phyloP scores from a whole-genome alignment of 345 rosid species.

The Erysimum cheiranthoides region DNA sequence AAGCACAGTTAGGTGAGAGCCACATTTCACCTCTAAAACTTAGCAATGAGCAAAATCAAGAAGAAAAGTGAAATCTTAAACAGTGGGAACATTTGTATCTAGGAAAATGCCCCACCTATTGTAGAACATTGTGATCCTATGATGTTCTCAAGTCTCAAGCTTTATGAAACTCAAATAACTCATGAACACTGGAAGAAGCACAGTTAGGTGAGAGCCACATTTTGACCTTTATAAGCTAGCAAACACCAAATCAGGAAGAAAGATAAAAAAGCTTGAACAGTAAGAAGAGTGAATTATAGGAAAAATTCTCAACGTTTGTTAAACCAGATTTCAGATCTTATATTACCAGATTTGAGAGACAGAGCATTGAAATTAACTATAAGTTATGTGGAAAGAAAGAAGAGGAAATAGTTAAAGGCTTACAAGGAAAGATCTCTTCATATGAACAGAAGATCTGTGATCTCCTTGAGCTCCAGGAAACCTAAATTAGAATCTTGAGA shows the following conservation, averaged over 20 bases:
- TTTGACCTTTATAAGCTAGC: slow-evolving; percentile 16
- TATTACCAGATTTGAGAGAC: slow-evolving; percentile 26
- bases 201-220: slow-evolving; percentile 14
- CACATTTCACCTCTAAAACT: slow-evolving; percentile 14
- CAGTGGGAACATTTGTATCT: slow-evolving; percentile 2
- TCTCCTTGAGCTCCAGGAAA: slow-evolving; percentile 44
- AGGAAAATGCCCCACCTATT: slow-evolving; percentile 4
- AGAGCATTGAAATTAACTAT: neutral
- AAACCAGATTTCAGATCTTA: slow-evolving; percentile 36
- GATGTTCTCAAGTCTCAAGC: slow-evolving; percentile 16
- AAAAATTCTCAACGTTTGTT: neutral
- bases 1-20: slow-evolving; percentile 1
- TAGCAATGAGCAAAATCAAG: slow-evolving; percentile 13
- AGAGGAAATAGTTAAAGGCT: slow-evolving; percentile 44
- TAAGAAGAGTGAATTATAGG: neutral
- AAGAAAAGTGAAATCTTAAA: slow-evolving; percentile 1
- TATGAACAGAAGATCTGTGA: slow-evolving; percentile 70
- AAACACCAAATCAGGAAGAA: slow-evolving; percentile 33
- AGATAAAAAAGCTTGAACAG: slow-evolving; percentile 1
- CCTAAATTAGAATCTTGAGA: slow-evolving; percentile 2
- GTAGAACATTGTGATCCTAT: slow-evolving; percentile 30
- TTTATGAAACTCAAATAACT: slow-evolving; percentile 32
- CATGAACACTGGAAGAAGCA: slow-evolving; percentile 6
- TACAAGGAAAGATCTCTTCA: slow-evolving; percentile 85
- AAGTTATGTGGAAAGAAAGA: slow-evolving; percentile 14